Conservation (phyloP, 306 rosid species). For the Pyrus bretschneideri region DNA sequence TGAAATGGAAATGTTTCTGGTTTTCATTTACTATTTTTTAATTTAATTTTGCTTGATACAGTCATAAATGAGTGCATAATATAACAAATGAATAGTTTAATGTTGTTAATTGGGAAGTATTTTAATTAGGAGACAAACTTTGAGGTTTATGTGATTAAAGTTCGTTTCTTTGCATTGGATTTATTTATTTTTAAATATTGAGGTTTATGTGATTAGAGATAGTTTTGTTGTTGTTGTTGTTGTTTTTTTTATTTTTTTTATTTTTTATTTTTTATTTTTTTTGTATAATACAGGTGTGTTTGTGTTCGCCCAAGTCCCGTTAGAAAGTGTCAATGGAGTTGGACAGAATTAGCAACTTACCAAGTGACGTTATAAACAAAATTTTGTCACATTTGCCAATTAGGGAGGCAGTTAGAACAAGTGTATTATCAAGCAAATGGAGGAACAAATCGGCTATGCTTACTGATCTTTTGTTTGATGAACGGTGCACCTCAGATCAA, state of each 20-base stretch:
- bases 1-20: not conserved
- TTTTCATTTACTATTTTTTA: not conserved
- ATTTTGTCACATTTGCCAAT: slow-evolving; percentile 39
- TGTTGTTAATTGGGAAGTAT: not conserved
- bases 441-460: slow-evolving; percentile 50
- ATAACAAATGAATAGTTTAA: too few relatives aligned
- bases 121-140: not conserved
- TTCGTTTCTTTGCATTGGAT: not conserved
- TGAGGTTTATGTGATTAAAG: not conserved
- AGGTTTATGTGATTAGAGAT: too few relatives aligned
- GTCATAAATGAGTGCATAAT: not conserved
- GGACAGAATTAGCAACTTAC: slow-evolving; percentile 45
- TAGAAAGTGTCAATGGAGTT: slow-evolving; percentile 27
- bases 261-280: too few relatives aligned
- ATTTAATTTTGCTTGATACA: not conserved
- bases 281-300: too few relatives aligned
- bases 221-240: too few relatives aligned
- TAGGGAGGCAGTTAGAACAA: slow-evolving; percentile 53
- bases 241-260: too few relatives aligned
- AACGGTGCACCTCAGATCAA: slow-evolving; percentile 14
- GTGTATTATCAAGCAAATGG: slow-evolving; percentile 56
- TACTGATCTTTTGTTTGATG: slow-evolving; percentile 43
- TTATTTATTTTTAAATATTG: too few relatives aligned
- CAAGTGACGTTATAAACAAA: slow-evolving; percentile 33
- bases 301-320: slow-evolving; percentile 8